Percentiles rank a stretch among this genome's conserved stretches.
phyloP scores from a whole-genome alignment of 257 asterid genomes.

The Solanum appendiculatum region DNA sequence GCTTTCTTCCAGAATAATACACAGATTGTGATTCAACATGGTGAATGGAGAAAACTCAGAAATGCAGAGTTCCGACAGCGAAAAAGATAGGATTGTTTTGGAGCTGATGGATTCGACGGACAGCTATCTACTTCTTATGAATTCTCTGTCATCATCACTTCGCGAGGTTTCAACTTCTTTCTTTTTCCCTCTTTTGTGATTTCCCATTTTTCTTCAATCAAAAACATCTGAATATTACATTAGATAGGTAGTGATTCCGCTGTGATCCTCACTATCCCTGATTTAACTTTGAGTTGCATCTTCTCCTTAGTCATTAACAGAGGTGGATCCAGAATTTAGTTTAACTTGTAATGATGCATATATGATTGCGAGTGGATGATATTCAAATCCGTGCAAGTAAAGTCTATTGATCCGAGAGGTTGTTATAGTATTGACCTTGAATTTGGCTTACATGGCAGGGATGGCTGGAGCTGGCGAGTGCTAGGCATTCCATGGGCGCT shows the following conservation, averaged over 20 bases:
- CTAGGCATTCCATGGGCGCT: conserved; percentile 82
- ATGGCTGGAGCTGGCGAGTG: conserved; percentile 87
- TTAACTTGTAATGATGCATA: neutral
- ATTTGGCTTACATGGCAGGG: conserved; percentile 32
- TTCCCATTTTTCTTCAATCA: neutral
- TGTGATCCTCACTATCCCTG: neutral
- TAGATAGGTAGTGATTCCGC: neutral
- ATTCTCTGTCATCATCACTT: conserved; percentile 66
- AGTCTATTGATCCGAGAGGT: neutral
- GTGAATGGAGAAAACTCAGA: neutral
- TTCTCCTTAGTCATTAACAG: neutral
- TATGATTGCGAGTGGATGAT: neutral
- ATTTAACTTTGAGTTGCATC: neutral
- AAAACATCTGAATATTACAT: neutral
- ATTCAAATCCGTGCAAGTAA: neutral
- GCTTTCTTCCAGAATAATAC: neutral
- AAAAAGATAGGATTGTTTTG: conserved; percentile 37
- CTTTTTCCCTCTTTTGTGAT: neutral
- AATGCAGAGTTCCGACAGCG: neutral
- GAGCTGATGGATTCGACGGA: conserved; percentile 74
- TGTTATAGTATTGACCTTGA: neutral
- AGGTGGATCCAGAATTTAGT: neutral
- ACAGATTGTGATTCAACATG: neutral
- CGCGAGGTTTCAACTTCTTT: conserved; percentile 49
- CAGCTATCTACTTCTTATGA: conserved; percentile 46